Conservation (phyloP, 352 stramenopile species). For the Globisporangium echinulatum region DNA sequence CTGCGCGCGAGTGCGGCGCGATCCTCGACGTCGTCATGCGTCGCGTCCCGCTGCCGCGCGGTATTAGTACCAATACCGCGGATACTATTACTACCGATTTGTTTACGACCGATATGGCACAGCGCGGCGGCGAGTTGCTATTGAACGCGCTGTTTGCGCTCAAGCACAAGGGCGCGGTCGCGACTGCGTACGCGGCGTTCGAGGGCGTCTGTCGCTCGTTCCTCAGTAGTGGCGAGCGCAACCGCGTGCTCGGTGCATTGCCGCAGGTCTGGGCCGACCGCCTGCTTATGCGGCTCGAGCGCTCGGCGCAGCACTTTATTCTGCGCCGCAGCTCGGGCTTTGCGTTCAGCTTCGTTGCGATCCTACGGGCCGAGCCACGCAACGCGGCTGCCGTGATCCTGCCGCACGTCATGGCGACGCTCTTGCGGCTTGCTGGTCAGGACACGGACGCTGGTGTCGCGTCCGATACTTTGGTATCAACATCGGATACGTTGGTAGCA, state of each 20-base stretch:
- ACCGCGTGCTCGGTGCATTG: slow-evolving; percentile 39
- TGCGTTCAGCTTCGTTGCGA: slow-evolving; percentile 83
- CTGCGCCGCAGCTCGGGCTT: slow-evolving; percentile 84
- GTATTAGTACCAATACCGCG: slow-evolving; percentile 18
- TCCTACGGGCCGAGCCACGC: slow-evolving; percentile 80
- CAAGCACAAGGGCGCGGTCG: slow-evolving; percentile 86
- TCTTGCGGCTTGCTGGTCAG: slow-evolving; percentile 57
- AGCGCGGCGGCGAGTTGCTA: slow-evolving; percentile 59
- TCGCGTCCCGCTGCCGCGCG: slow-evolving; percentile 37
- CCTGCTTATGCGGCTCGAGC: slow-evolving; percentile 67
- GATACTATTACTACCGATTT: too few relatives aligned
- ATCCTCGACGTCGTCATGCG: slow-evolving; percentile 78
- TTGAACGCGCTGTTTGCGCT: slow-evolving; percentile 82
- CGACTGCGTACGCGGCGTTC: slow-evolving; percentile 77
- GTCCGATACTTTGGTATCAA: not conserved
- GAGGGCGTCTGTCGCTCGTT: slow-evolving; percentile 83
- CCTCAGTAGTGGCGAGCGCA: slow-evolving; percentile 52
- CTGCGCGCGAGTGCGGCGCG: slow-evolving; percentile 71
- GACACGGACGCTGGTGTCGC: slow-evolving; percentile 47
- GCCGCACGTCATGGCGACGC: slow-evolving; percentile 58
- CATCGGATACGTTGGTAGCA: not conserved
- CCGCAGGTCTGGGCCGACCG: slow-evolving; percentile 71
- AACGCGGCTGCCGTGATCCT: slow-evolving; percentile 74
- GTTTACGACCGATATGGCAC: slow-evolving; percentile 35
- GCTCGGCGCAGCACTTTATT: slow-evolving; percentile 82